These are phyloP conservation scores for Mucor sp. DNA, from an alignment of 371 early-diverging fungal genomes.

Conservation along the genomic window DNA sequence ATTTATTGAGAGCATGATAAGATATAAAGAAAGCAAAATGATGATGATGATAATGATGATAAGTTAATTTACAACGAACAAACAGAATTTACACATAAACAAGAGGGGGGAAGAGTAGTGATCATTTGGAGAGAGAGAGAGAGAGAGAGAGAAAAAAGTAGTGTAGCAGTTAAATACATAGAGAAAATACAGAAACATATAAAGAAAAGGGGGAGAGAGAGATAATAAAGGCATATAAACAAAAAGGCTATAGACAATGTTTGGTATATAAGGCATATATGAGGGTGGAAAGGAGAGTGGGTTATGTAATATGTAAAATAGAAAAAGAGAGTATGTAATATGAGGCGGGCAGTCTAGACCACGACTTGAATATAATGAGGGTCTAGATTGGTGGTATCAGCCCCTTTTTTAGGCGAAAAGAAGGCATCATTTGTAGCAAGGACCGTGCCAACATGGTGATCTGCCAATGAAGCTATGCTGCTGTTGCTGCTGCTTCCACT, in stretches of 20 bases:
- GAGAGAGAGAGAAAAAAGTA: background rate
- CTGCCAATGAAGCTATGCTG: conserved; percentile 7
- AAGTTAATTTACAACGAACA: conserved; percentile 8
- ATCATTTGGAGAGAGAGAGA: background rate
- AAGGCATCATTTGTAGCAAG: background rate
- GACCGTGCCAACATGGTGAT: background rate
- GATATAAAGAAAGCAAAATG: background rate
- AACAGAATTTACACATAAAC: conserved; percentile 9
- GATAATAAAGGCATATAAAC: conserved; percentile 4
- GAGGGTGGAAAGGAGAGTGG: background rate
- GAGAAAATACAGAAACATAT: conserved; percentile 8
- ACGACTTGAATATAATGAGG: conserved; percentile 9
- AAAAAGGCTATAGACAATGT: conserved; percentile 2
- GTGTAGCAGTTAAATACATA: conserved; percentile 1
- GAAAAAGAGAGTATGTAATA: background rate
- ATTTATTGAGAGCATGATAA: conserved; percentile 6
- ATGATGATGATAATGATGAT: background rate
- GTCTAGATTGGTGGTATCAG: conserved; percentile 11
- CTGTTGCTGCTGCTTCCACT: background rate
- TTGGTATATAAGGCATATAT: background rate
- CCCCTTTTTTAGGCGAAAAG: conserved; percentile 1
- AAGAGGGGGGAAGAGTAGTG: background rate
- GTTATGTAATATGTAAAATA: background rate
- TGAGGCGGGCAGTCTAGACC: conserved; percentile 7
- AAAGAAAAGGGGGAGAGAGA: background rate